Evolutionary conservation across 441 rosid species (phyloP).

Genomic region (Codiaeum variegatum): DNA sequence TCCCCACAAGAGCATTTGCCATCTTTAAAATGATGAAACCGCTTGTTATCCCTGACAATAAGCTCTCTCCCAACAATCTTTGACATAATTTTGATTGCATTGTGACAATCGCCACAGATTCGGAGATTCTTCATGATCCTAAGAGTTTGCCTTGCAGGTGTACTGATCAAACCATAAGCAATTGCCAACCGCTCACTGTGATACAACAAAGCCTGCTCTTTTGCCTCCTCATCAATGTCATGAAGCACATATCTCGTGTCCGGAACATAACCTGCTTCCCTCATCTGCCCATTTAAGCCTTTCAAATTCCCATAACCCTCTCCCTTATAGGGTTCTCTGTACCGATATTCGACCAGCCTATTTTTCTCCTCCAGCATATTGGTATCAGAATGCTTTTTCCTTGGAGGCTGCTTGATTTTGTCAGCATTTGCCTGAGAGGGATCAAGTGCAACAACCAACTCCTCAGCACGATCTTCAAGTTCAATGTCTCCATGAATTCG

Average conservation of each 20-base stretch:
- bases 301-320: constrained; percentile 34
- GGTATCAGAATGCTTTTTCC: constrained; percentile 36
- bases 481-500: constrained; percentile 52
- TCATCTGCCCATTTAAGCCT: constrained; percentile 50
- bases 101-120: constrained; percentile 66
- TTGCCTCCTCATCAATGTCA: constrained; percentile 63
- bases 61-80: constrained; percentile 67
- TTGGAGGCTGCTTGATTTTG: constrained; percentile 33
- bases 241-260: constrained; percentile 69
- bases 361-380: constrained; percentile 60
- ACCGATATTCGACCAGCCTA: constrained; percentile 37
- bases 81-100: constrained; percentile 65
- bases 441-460: constrained; percentile 38
- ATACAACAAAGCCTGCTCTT: constrained; percentile 62
- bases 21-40: constrained; percentile 66
- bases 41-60: constrained; percentile 66
- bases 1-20: constrained; percentile 64
- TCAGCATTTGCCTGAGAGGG: constrained; percentile 28
- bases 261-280: constrained; percentile 58
- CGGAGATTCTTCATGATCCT: constrained; percentile 66
- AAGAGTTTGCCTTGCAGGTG: constrained; percentile 58
- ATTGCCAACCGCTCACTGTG: constrained; percentile 64
- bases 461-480: constrained; percentile 48
- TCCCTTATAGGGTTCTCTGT: constrained; percentile 36
- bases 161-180: constrained; percentile 64